Evolutionary conservation across 768 basidiomycete genomes (phyloP), one percentile per base, ranked within the genome.

Genomic region (Collybia nuda): DNA sequence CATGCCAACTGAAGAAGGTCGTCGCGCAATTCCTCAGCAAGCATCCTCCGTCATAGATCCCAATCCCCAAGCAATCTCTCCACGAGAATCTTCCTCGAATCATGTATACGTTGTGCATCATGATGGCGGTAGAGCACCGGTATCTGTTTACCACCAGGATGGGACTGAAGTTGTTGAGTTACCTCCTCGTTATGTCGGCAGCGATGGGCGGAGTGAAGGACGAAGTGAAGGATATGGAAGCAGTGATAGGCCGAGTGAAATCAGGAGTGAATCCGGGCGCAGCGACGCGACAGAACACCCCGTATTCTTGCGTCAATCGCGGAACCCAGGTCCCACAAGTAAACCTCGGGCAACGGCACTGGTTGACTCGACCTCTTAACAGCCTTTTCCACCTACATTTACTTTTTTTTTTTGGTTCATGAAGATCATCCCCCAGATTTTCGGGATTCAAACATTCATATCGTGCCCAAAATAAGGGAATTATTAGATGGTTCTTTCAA

Each of bases 61-160:
- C 17, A 11, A 17, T 11, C 37, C 14, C 15, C 5, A 35, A 40
- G 21, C 45, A 19, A 21, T 17, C 6, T 45, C 56, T 0, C 32
- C 49, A 28, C 11, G 35, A 3, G 41, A 52, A 15, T 40, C 50
- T 12, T 48, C 37, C 12, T 51, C 55, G 38, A 58, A 56, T 38
- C 70, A 70, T 60, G 74, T 82, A 7, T 83, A 83, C 54, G 79
- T 83, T 36, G 74, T 85, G 26, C 84, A 84, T 54, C 82, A 84
- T 56, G 82, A 84, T 56, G 74, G 71, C n/a, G 78, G 81, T 9
- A 62, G 73, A 14, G 64, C 81, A 15, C 83, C 83, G 0, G 78
- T 85, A 36, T 80, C 81, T 2, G 79, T 82, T 17, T 82, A 77
- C 55, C 77, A 80, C 47, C 68, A 73, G 47, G 73, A 76, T 40